Base-by-base conservation (phyloP, 768 basidiomycete genomes). In the Boletus coccyginus region DNA sequence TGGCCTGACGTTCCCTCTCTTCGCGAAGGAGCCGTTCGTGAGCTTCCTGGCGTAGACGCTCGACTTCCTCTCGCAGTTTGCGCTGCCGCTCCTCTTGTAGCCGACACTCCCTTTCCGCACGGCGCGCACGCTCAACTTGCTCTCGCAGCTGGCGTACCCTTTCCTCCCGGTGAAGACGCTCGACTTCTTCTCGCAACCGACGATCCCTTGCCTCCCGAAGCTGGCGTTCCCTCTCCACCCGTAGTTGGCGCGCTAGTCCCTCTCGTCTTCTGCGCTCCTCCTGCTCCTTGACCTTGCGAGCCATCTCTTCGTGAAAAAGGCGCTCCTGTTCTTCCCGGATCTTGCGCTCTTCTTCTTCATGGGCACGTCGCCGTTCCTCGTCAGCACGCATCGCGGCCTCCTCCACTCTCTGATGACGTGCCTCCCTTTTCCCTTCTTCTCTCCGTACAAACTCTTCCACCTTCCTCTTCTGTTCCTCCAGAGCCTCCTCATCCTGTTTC, bases 281-380 rank as follows among this genome's bases (percentile, higher is more conserved):
- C 7, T 62, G 57, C 50, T 63, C 64, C 56, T 59, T 56, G 46
- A 35, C 55, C 31, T 46, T 62, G 47, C 49, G 50, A 7, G 55
- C 56, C 42, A 43, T 40, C 19, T 50, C 52, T 29, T 52, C 39
- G 21, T 36, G 59, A 32, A 58, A 58, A 39, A 38, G 16, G 1
- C 41, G 52, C 5, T 70, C 67, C 14, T 68, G 66, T 21, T 60
- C 59, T 24, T 69, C 70, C 4, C 61, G 50, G 7, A 64, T 17
- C 36, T 27, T 52, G 38, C 70, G 69, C 29, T 70, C 66, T 29
- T 29, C 47, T 6, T 58, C 58, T n/a, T 70, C 58, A 27, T 68
- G 64, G 1, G 50, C 61, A 11, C 61, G 64, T 11, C 43, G 63
- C 17, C 52, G 60, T 35, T 59, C 61, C 36, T 52, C 46, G 35